Evolutionary conservation across 208 protist genomes (phyloP).

Genomic region (Trypanosoma mega): DNA sequence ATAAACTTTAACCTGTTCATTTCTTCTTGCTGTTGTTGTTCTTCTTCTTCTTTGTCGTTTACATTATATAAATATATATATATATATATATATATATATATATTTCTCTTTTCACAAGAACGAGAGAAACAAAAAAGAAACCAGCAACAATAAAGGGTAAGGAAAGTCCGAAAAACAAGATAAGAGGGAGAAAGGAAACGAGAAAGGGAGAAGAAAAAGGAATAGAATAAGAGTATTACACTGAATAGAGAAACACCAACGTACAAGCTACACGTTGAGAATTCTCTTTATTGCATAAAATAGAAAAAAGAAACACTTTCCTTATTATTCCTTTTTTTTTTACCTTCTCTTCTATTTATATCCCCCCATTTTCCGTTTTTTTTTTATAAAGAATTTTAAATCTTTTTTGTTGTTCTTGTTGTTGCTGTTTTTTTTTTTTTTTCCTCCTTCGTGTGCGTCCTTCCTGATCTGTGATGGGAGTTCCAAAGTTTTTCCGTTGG

Average conservation of each 20-base stretch:
- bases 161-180: not conserved
- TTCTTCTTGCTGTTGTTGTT: too few species aligned
- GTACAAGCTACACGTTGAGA: not conserved
- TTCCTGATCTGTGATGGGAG: conserved; percentile 73
- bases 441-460: conserved; percentile 1
- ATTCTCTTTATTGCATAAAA: not conserved
- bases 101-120: too few species aligned
- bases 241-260: not conserved
- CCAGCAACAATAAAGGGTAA: not conserved
- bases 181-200: not conserved
- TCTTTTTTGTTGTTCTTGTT: conserved; percentile 12
- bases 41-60: too few species aligned
- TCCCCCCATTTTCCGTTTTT: conserved; percentile 14
- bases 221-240: too few species aligned
- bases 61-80: too few species aligned
- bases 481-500: conserved; percentile 98
- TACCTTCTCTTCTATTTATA: not conserved
- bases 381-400: conserved; percentile 16
- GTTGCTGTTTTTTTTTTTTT: conserved; percentile 17
- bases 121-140: not conserved
- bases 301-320: not conserved
- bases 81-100: not conserved
- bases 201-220: conserved; percentile 1
- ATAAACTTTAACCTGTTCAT: too few species aligned
- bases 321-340: conserved; percentile 20